A percentile compares a stretch with the other conserved stretches of the same genome.
Conservation (phyloP, 1,284 basidiomycete genomes). For the Tilletia walkeri region DNA sequence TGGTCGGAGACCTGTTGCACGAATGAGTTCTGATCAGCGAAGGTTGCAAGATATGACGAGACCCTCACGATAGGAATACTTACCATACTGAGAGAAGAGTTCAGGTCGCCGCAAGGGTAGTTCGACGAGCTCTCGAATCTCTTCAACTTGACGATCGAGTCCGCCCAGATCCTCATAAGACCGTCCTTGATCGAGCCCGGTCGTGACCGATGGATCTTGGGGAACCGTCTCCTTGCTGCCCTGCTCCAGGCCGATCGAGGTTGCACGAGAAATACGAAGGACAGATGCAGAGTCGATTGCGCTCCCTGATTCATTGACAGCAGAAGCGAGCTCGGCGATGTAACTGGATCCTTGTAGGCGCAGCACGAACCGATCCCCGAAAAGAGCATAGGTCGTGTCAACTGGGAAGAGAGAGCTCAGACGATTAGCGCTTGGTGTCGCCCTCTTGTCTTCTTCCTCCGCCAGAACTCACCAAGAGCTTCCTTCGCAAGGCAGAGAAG, state of each 20-base stretch:
- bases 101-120: slow-evolving; percentile 87
- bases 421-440: too few relatives aligned
- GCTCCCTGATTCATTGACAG: background rate
- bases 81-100: slow-evolving; percentile 83
- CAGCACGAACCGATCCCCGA: slow-evolving; percentile 27
- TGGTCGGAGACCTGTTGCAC: slow-evolving; percentile 33
- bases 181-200: slow-evolving; percentile 52
- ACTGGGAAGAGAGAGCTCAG: background rate
- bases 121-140: slow-evolving; percentile 90
- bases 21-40: slow-evolving; percentile 45
- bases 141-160: slow-evolving; percentile 78
- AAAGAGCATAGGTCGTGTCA: slow-evolving; percentile 27
- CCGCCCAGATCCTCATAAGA: slow-evolving; percentile 70
- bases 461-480: background rate
- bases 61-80: slow-evolving; percentile 63
- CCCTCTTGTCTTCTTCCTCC: slow-evolving; percentile 10
- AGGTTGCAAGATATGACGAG: slow-evolving; percentile 70
- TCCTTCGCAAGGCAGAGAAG: background rate
- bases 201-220: slow-evolving; percentile 56
- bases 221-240: slow-evolving; percentile 21
- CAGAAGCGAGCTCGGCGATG: background rate
- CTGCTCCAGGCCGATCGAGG: slow-evolving; percentile 33
- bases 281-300: slow-evolving; percentile 26
- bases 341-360: slow-evolving; percentile 27
- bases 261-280: slow-evolving; percentile 40